phyloP scores from a whole-genome alignment of 1,284 basidiomycete genomes.

The Flammula alnicola region DNA sequence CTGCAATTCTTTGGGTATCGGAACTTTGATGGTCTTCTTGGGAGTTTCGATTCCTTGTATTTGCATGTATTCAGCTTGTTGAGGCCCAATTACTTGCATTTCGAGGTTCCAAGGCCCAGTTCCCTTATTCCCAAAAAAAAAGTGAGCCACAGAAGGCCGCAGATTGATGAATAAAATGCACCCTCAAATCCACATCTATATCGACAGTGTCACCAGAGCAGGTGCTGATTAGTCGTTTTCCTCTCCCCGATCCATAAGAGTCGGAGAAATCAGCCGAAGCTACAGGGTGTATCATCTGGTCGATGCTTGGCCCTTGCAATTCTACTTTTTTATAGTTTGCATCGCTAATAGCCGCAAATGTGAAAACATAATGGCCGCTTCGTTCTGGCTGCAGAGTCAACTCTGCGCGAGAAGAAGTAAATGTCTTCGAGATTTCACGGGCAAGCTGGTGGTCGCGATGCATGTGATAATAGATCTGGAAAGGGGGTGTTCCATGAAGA shows the following conservation, averaged over 20 bases:
- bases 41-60: slow-evolving; percentile 61
- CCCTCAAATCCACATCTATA: slow-evolving; percentile 79
- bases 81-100: slow-evolving; percentile 75
- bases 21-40: slow-evolving; percentile 63
- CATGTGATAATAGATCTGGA: slow-evolving; percentile 80
- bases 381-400: slow-evolving; percentile 86
- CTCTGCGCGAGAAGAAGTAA: slow-evolving; percentile 79
- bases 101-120: slow-evolving; percentile 89
- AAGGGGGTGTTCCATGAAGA: slow-evolving; percentile 90
- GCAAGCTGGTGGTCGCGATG: slow-evolving; percentile 72
- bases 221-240: slow-evolving; percentile 62
- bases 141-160: background rate
- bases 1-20: slow-evolving; percentile 70
- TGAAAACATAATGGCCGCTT: slow-evolving; percentile 90
- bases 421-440: slow-evolving; percentile 62
- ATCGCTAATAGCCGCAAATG: slow-evolving; percentile 83
- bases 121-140: slow-evolving; percentile 65
- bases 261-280: slow-evolving; percentile 78
- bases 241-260: slow-evolving; percentile 42
- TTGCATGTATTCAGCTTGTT: slow-evolving; percentile 61
- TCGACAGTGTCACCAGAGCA: slow-evolving; percentile 79
- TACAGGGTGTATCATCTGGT: slow-evolving; percentile 87
- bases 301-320: slow-evolving; percentile 73
- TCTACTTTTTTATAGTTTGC: slow-evolving; percentile 80
- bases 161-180: slow-evolving; percentile 35